Evolutionary conservation across 495 filamentous ascomycete species (phyloP), one percentile per base, ranked within the genome.

Genomic region (Cercophora samala): DNA sequence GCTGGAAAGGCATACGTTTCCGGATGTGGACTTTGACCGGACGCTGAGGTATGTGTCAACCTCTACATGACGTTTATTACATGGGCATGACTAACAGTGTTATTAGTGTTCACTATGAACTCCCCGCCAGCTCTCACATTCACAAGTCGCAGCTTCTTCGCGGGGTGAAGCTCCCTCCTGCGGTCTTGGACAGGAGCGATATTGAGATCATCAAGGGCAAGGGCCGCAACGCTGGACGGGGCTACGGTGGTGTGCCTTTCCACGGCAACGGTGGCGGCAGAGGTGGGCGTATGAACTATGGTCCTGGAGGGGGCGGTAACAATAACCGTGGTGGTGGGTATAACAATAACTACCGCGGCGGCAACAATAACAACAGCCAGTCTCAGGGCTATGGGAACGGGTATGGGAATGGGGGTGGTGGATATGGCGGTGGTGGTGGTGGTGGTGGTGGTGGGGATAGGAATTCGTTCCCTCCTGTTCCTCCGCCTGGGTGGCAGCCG

Each of bases 141-240:
- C 95, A 99, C 79, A 97, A 97, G 72, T 97, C 93, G 8, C 95
- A 96, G 91, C 84, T 99, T 24, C 84, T 99, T 62, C 88, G 91
- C 3, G 96, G 95, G 8, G 87, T 93, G 55, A 87, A 89, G 69
- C 84, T 93, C 61, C 80, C 87, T 0, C 78, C 82, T 1, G 87
- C 91, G 9, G 89, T 87, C 3, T 83, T 99, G 2, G 87, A 90
- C 69, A 80, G 85, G 21, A 82, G 77, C 59, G 96, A 99, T 72
- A 88, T 93, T 42, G 86, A 90, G 62, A 82, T 83, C 3, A 83
- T 90, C 11, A 87, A 86, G 71, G 82, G 80, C 42, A 88, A 87
- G 62, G 84, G 86, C 3, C 76, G 81, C 22, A 80, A 82, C 37
- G 79, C 83, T 1, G 92, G 92, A n/a, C 75, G 84, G 72, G 77